Evolutionary conservation across 805 yeast genomes (phyloP), one percentile per base, ranked within the genome.

Genomic region (Cyberlindnera lachancei): DNA sequence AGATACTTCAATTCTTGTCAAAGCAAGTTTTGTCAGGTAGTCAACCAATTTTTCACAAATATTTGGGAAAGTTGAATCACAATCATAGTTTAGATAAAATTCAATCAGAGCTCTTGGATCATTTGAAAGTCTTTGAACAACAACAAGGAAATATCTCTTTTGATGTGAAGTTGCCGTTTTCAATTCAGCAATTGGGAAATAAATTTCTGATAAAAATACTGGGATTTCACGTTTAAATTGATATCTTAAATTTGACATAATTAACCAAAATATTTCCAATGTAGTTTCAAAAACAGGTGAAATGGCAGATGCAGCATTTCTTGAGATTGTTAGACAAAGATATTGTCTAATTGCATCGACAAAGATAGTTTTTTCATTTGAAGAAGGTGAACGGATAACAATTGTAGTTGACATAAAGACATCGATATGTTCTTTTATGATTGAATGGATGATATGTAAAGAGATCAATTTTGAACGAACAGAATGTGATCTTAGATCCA

Each of bases 201-300:
- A 92, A 33, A 90, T 85, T 50, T 92, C 97, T 27, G 79, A 81
- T 62, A 88, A 73, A 50, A 94, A 84, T 0, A 94, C 95, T 1
- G 96, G 95, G 27, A 92, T 84, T 53, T 92, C 98, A 44, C 81
- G 72, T 57, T 88, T 90, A 64, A 92, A 87, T 45, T 83, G 92
- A 11, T 81, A 70, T 52, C 98, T 75, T 46, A 94, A 63, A 46
- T 86, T 82, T 16, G 87, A 74, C 25, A 90, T 66, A 45, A 92
- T 65, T 25, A 90, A 63, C 95, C 96, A 92, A 62, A 87, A 87
- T 13, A 94, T 88, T 57, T 92, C 97, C 25, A 90, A 68, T 4
- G 94, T 78, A 8, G 90, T 73, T 52, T 90, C 96, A 56, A 83
- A 92, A 7, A 92, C 92, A 3, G 96, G 90, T 0, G 95, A 83